Conservation (phyloP, 2,329 filamentous ascomycete species). For the Aspergillus calidoustus region DNA sequence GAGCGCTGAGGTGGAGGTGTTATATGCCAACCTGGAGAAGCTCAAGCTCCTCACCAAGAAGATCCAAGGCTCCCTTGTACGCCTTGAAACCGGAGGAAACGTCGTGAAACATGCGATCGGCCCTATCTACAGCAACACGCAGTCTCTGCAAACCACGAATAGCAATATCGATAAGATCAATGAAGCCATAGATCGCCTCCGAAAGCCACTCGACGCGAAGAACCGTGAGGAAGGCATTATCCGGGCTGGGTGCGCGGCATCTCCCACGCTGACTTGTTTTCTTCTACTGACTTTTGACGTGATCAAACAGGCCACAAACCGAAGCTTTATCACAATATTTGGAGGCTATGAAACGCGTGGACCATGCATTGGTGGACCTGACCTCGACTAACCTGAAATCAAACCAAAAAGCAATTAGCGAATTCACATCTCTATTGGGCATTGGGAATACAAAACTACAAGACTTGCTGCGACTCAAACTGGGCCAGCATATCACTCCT, state of each 20-base stretch:
- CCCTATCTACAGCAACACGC: conserved; percentile 90
- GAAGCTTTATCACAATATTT: conserved; percentile 84
- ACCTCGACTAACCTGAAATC: conserved; percentile 87
- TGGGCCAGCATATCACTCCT: conserved; percentile 77
- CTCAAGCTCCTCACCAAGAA: conserved; percentile 92
- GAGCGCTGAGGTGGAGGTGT: conserved; percentile 69
- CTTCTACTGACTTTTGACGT: conserved; percentile 6
- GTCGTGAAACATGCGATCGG: conserved; percentile 90
- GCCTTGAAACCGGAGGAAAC: conserved; percentile 85
- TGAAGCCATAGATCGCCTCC: conserved; percentile 82
- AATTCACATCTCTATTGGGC: conserved; percentile 77
- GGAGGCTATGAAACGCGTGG: conserved; percentile 84
- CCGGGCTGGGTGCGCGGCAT: conserved; percentile 66
- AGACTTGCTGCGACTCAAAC: conserved; percentile 76
- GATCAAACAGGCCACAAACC: conserved; percentile 67
- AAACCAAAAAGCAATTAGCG: conserved; percentile 85
- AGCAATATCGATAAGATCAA: conserved; percentile 87
- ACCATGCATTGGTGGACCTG: conserved; percentile 81
- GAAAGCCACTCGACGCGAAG: conserved; percentile 90
- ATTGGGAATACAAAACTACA: conserved; percentile 83
- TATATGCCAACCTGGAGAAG: conserved; percentile 79
- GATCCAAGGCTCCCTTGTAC: conserved; percentile 83
- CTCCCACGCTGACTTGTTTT: not conserved
- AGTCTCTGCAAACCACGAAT: conserved; percentile 83
- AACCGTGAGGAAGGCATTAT: conserved; percentile 92